Base-by-base conservation (phyloP, 192 early-diverging fungal species). In the Coemansia sp. region DNA sequence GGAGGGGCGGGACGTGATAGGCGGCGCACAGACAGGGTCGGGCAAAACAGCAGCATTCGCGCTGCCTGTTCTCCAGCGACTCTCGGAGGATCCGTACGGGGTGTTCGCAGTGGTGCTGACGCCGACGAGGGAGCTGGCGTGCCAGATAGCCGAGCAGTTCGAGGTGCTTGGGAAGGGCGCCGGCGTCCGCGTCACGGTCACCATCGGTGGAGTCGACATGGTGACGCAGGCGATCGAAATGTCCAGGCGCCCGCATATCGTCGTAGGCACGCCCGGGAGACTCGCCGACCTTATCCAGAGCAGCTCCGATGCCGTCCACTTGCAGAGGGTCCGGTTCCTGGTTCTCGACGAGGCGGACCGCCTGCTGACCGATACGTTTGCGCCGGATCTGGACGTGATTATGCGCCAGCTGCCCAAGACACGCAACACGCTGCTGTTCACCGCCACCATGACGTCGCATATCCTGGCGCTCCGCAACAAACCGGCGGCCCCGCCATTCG, bases 1-100 rank as follows among this genome's bases (percentile, higher is more conserved):
- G 3, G 68, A 69, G 16, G 92, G 92, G 0, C 85, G 83, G 64
- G 92, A 97, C 70, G 90, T 96, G 10, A 92, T 99, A 56, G 98
- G 96, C 40, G 90, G 91, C 15, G 96, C 98, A 38, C 95, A 93
- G 59, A 99, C 98, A 8, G 98, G 98, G 56, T 91, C 88, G 3
- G 98, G 98, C 61, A 99, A 99, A 76, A 99, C 98, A 0, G 95
- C 95, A 10, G 95, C 97, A 0, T 99, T 99, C 87, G 98, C 98
- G 6, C 73, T 98, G 10, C 98, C 98, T 0, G 97, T 99, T 16
- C 83, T 99, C 52, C 96, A 98, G 67, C 92, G 90, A 68, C 87
- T 99, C 4, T 91, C 94, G 0, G 94, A 97, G 68, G 97, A 99
- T 59, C 95, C 96, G 9, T 99, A 90, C 70, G 98, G 98, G 21